Evolutionary conservation across 2,329 filamentous ascomycete genomes (phyloP), one percentile per base, ranked within the genome.

Genomic region (Lasiodiplodia citricola): DNA sequence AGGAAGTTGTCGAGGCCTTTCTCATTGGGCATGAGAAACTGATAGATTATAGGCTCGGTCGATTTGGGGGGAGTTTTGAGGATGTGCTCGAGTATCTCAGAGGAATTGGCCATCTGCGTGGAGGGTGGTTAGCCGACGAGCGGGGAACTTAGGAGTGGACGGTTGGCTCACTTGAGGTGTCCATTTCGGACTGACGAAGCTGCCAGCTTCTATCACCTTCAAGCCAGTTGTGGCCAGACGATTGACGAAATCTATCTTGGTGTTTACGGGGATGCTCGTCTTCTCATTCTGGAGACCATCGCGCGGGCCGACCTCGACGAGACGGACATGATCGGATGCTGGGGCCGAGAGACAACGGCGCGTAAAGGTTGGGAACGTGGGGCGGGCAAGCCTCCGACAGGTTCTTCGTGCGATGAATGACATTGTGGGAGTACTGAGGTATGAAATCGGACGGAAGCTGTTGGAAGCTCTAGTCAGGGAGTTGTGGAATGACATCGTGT

Each of bases 281-380:
- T 91, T 92, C 82, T 96, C 92, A 76, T 96, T 96, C 78, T 97
- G 93, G 66, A 96, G 82, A n/a, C 93, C 93, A 82, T 96, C 93
- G n/a, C 44, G 44, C 18, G 44, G 44, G 44, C 44, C 44, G 44
- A 47, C 44, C 44, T 96, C 93, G 70, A 96, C 90, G 50, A 96
- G 89, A 51, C 85, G 82, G 50, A 87, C 83, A 71, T 81, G 77
- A 72, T 69, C 68, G 21, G 68, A 35, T 1, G 47, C 28, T 14
- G 68, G 21, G 1, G 66, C 62, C 14, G 68, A 63, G 18, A 54
- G n/a, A n/a, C 51, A 58, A 28, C 68, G 62, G n/a, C 62, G 31
- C 14, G 25, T 8, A 50, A 52, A n/a, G 23, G n/a, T 23, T 41
- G 52, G 11, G 3, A 50, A 21, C 11, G 60, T 31, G 3, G 47